These are phyloP conservation scores for Pseudopithomyces chartarum DNA, from an alignment of 2,329 filamentous ascomycete genomes.

Conservation along the genomic window DNA sequence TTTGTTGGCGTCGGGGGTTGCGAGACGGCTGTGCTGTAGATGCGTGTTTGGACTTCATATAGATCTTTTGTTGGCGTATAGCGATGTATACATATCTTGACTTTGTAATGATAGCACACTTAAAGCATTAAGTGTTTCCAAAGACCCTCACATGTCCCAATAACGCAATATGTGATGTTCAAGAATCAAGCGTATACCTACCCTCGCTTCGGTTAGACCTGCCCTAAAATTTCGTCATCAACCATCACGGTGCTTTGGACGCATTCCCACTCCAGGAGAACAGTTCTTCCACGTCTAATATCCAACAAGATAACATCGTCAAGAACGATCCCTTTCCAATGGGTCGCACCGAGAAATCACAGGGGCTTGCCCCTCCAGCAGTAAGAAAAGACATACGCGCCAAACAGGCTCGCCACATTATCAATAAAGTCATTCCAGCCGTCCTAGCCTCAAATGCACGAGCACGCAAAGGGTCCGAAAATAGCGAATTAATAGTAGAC, in stretches of 20 bases:
- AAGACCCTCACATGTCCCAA: no score
- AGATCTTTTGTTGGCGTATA: no score
- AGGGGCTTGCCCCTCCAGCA: slow-evolving; percentile 44
- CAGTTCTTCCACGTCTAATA: neutral
- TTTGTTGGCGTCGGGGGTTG: neutral
- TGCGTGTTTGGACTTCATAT: neutral
- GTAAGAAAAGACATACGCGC: slow-evolving; percentile 49
- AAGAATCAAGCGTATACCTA: neutral
- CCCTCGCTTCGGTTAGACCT: slow-evolving; percentile 1
- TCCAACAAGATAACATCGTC: neutral
- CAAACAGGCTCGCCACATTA: slow-evolving; percentile 61
- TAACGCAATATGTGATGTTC: no score
- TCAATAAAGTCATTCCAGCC: slow-evolving; percentile 65
- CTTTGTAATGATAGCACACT: no score
- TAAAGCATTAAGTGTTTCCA: no score
- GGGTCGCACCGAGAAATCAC: slow-evolving; percentile 44
- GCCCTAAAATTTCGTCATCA: slow-evolving; percentile 7
- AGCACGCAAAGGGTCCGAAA: slow-evolving; percentile 60
- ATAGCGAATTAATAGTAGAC: slow-evolving; percentile 56
- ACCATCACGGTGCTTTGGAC: neutral
- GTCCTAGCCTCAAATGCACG: slow-evolving; percentile 59
- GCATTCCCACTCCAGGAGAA: neutral
- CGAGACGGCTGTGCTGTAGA: neutral
- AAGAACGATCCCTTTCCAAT: slow-evolving; percentile 17
- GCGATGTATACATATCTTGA: no score